Evolutionary conservation across 768 basidiomycete genomes (phyloP).

Genomic region (Amanita brunnescens): DNA sequence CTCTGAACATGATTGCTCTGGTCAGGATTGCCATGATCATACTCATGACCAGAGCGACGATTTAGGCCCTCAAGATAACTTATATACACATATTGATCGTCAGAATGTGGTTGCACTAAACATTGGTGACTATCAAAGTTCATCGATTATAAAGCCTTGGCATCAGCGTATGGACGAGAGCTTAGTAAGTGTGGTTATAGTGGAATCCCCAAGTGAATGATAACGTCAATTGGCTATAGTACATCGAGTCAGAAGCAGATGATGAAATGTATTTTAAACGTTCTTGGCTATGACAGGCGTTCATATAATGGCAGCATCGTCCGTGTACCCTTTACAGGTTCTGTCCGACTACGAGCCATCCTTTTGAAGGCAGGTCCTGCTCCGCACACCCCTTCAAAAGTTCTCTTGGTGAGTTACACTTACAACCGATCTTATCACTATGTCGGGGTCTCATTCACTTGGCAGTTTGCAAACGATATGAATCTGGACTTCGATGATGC

Average conservation of each 20-base stretch:
- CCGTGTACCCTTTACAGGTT: slow-evolving; percentile 80
- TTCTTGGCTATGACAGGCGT: neutral
- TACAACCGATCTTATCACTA: neutral
- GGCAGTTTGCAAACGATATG: slow-evolving; percentile 85
- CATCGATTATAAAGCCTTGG: slow-evolving; percentile 82
- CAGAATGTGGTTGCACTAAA: slow-evolving; percentile 79
- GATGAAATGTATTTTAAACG: slow-evolving; percentile 61
- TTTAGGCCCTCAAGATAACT: slow-evolving; percentile 55
- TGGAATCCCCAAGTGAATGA: slow-evolving; percentile 3
- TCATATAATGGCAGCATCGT: slow-evolving; percentile 47
- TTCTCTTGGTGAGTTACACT: slow-evolving; percentile 52
- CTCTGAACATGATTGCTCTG: slow-evolving; percentile 8
- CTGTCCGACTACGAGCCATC: slow-evolving; percentile 75
- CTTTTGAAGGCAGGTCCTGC: slow-evolving; percentile 79
- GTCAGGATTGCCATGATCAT: slow-evolving; percentile 36
- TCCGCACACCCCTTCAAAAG: slow-evolving; percentile 66
- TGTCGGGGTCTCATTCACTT: neutral
- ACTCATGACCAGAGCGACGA: slow-evolving; percentile 40
- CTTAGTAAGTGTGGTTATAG: slow-evolving; percentile 13
- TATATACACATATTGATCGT: slow-evolving; percentile 71
- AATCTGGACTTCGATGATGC: slow-evolving; percentile 78
- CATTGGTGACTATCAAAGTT: slow-evolving; percentile 31
- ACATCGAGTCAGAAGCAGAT: slow-evolving; percentile 82
- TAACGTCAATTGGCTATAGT: slow-evolving; percentile 33
- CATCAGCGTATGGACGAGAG: slow-evolving; percentile 68